Conservation (phyloP, 1,139 yeast species). For the Nakaseomyces nivariensis region DNA sequence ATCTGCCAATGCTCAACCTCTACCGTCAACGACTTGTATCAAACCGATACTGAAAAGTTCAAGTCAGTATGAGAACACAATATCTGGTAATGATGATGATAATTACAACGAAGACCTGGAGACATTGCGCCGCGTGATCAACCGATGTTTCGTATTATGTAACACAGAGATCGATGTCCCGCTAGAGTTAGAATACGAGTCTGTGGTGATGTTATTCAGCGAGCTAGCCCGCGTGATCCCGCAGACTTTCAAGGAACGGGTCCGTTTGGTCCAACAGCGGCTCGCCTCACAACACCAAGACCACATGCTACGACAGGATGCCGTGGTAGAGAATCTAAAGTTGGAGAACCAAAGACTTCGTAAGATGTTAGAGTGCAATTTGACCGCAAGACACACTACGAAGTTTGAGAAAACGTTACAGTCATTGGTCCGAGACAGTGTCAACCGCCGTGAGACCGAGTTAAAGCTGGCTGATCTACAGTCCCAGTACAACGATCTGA, state of each 20-base stretch:
- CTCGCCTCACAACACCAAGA: neutral
- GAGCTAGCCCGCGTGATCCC: neutral
- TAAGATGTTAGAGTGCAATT: neutral
- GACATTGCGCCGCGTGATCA: neutral
- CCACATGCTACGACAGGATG: neutral
- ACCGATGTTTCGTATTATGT: neutral
- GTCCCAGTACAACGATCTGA: neutral
- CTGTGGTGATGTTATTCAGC: neutral
- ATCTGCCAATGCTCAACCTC: neutral
- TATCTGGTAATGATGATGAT: too few relatives aligned
- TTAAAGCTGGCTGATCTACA: neutral
- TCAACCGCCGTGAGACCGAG: neutral
- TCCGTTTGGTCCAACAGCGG: neutral
- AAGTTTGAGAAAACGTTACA: neutral
- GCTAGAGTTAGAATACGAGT: neutral
- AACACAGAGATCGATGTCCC: neutral
- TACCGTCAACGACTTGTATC: neutral
- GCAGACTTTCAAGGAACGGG: conserved; percentile 1
- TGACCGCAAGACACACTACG: neutral
- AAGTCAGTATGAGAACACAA: too few relatives aligned
- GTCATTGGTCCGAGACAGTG: neutral
- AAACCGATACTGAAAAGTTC: neutral
- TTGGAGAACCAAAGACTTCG: neutral
- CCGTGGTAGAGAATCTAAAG: neutral
- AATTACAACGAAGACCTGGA: neutral